Evolutionary conservation across 306 rosid species (phyloP).

Genomic region (Cucumis cinereus): DNA sequence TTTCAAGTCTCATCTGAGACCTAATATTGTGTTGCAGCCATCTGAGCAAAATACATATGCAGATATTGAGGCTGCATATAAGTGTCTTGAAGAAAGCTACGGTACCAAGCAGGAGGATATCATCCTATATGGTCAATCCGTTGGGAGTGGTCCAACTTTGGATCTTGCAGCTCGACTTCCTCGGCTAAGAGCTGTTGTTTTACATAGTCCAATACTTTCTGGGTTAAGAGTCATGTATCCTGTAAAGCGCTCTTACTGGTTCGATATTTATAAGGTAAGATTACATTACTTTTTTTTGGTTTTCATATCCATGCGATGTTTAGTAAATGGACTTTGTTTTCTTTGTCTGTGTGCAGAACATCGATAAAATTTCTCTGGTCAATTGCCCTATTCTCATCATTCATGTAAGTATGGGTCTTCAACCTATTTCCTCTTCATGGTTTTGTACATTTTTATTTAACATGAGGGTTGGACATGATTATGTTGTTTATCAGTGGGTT

Average conservation of each 20-base stretch:
- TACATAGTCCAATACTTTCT: slow-evolving; percentile 66
- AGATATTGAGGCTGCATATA: slow-evolving; percentile 61
- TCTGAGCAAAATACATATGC: slow-evolving; percentile 69
- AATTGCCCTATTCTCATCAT: slow-evolving; percentile 57
- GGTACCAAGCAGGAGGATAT: slow-evolving; percentile 58
- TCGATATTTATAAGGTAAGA: slow-evolving; percentile 54
- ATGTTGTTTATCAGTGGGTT: background rate
- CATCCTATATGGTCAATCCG: slow-evolving; percentile 61
- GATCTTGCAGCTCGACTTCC: slow-evolving; percentile 62
- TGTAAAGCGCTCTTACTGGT: slow-evolving; percentile 53
- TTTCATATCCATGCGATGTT: background rate
- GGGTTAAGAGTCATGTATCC: slow-evolving; percentile 73
- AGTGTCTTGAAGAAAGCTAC: slow-evolving; percentile 55
- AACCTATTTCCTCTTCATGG: slow-evolving; percentile 1
- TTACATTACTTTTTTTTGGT: background rate
- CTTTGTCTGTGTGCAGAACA: slow-evolving; percentile 30
- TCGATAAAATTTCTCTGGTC: slow-evolving; percentile 52
- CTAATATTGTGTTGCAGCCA: slow-evolving; percentile 32
- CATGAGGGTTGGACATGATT: background rate
- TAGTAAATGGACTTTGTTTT: slow-evolving; percentile 6
- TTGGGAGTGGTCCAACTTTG: slow-evolving; percentile 65
- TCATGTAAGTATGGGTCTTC: slow-evolving; percentile 40
- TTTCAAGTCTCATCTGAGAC: slow-evolving; percentile 4
- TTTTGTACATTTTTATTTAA: background rate
- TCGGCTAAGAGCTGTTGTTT: slow-evolving; percentile 45